Evolutionary conservation across 805 yeast genomes (phyloP), one percentile per base, ranked within the genome.

Genomic region (Candida peoriensis): DNA sequence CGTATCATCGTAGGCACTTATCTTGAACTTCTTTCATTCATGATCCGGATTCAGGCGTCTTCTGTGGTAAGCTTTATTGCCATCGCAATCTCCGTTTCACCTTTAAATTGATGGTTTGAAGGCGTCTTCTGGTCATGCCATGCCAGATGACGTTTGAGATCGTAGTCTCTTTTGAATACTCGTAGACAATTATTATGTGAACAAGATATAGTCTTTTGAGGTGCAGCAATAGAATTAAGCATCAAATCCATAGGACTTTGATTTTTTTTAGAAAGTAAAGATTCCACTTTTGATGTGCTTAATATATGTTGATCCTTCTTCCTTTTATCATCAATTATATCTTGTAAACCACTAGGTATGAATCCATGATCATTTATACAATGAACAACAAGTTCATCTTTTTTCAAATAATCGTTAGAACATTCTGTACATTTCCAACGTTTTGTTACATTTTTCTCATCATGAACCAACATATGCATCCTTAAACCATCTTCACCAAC

Each of bases 401-500:
- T 80, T 42, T 74, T 76, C 5, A 68, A 66, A 47, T 75, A 81
- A 20, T 68, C 61, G 1, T 61, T 60, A 7, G 60, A 55, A 56
- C 89, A 81, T 33, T 63, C 62, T 2, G 58, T 54, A 58, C 95
- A 86, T 37, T 70, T 71, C 90, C 94, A 84, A 25, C 76, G 17
- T 33, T 48, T 52, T 3, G 34, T 15, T 2, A 38, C 36, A 12
- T 65, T 63, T 3, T 52, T 48, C 5, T 69, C 75, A 44, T 78
- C 78, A 56, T 88, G 96, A 15, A 77, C 62, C 28, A 68, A 58
- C 87, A 82, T 76, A 54, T 89, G 96, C 64, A 80, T 75, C 13
- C 68, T 60, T 32, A 87, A 57, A 42, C 88, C 93, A 19, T 68
- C 64, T 30, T 71, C 74, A 20, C 94, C 95, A 9, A 81, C 80